Evolutionary conservation across 2,329 filamentous ascomycete genomes (phyloP), one percentile per base, ranked within the genome.

Genomic region (Dothideomycetidae sp.): DNA sequence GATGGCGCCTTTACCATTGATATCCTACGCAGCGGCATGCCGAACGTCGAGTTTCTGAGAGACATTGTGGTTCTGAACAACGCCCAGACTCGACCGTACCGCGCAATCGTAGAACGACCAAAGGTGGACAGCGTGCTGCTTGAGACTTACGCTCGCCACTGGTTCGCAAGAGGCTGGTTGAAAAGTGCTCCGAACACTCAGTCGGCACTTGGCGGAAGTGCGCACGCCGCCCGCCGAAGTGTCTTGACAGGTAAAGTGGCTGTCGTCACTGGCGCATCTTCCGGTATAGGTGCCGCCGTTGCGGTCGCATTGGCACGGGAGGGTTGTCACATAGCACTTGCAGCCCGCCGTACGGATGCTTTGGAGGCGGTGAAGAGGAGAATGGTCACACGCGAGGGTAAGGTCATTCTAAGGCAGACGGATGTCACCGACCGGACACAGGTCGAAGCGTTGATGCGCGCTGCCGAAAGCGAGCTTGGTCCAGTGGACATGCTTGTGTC

Each of bases 21-120:
- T 46, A 82, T 86, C 46, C 73, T 88, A 9, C 76, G 79, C 33
- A 78, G 79, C 44, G 81, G 81, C 42, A 85, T 86, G 81, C 81
- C 81, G 1, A 78, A 70, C 5, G 71, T 78, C 1, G 78, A 81
- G 10, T 80, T 80, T 48, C 57, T 86, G 35, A 67, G 70, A 42
- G 73, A 72, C 31, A 78, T 83, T 23, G 81, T 79, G 0, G 75
- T 85, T 1, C 71, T 88, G 29, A 74, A 81, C 53, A 80, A 85
- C 48, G 67, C 70, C 9, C 67, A 69, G 36, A 86, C 81, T 0
- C 65, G 70, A 29, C 71, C 77, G 1, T 65, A 73, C 35, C 71
- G 58, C 52, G 68, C 59, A 48, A 66, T 49, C 42, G 63, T 85
- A 1, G 63, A 73, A 46, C 68, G 80, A 4, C 77, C 78, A 2